These are phyloP conservation scores for Pyropia haitanensis DNA, from an alignment of 23 red algal species.

Conservation along the genomic window DNA sequence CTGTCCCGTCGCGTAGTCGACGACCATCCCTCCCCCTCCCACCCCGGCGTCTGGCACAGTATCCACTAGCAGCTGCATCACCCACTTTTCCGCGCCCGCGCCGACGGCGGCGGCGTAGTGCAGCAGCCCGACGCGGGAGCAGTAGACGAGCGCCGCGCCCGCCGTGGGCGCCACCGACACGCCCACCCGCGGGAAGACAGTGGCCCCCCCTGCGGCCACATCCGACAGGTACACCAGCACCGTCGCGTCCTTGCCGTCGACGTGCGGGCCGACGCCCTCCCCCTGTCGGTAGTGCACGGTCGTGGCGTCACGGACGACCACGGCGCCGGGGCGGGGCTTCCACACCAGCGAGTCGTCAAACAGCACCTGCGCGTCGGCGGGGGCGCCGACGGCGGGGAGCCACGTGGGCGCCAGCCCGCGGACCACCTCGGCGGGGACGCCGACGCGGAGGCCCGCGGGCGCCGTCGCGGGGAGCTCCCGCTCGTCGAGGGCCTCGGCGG, in stretches of 20 bases:
- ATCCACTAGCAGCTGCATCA: slow-evolving; percentile 71
- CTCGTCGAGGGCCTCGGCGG: background rate
- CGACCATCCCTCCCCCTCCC: slow-evolving; percentile 25
- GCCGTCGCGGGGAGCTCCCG: background rate
- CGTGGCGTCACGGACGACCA: slow-evolving; percentile 44
- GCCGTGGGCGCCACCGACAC: slow-evolving; percentile 13
- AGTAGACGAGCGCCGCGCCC: slow-evolving; percentile 44
- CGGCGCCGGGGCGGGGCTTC: slow-evolving; percentile 17
- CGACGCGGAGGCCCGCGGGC: slow-evolving; percentile 23
- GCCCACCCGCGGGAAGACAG: slow-evolving; percentile 36
- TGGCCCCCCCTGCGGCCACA: slow-evolving; percentile 27
- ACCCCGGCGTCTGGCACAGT: slow-evolving; percentile 9
- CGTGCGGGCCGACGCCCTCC: slow-evolving; percentile 60
- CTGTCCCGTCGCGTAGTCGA: slow-evolving; percentile 30
- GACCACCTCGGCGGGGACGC: slow-evolving; percentile 5
- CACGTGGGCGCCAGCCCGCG: slow-evolving; percentile 8
- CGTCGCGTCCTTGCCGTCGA: slow-evolving; percentile 66
- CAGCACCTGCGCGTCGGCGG: slow-evolving; percentile 6
- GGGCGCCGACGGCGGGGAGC: slow-evolving; percentile 9
- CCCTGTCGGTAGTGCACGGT: slow-evolving; percentile 32
- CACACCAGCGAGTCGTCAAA: slow-evolving; percentile 35
- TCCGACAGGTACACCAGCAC: slow-evolving; percentile 46
- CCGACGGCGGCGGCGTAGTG: slow-evolving; percentile 51
- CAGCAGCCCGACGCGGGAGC: slow-evolving; percentile 18
- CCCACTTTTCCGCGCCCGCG: slow-evolving; percentile 43